A percentile compares a stretch with the other conserved stretches of the same genome.
phyloP scores from a whole-genome alignment of 345 rosid genomes.

The Pistacia integerrima region DNA sequence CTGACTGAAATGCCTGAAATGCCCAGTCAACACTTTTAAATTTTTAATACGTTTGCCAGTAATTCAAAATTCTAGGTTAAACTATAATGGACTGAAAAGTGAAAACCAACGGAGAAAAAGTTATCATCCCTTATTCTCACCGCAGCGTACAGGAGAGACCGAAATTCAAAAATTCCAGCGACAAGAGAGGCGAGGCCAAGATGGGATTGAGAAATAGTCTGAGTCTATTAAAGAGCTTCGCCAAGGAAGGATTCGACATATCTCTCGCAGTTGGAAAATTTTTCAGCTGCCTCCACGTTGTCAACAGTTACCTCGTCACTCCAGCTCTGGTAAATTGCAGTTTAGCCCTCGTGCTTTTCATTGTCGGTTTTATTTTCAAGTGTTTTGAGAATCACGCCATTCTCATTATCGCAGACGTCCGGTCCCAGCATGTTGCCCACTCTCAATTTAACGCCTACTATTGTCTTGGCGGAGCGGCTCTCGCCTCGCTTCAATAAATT shows the following conservation, averaged over 20 bases:
- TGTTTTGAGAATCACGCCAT: conserved; percentile 3
- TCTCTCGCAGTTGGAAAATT: conserved; percentile 28
- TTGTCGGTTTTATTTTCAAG: not conserved
- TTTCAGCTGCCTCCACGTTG: conserved; percentile 54
- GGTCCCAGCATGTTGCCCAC: conserved; percentile 91
- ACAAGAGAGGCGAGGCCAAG: not conserved
- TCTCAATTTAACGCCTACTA: conserved; percentile 45
- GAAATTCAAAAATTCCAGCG: too few relatives aligned
- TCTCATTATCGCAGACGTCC: conserved; percentile 32
- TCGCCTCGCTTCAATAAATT: conserved; percentile 47
- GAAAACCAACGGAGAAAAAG: too few relatives aligned
- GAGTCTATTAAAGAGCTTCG: not conserved
- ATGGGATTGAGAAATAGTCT: not conserved
- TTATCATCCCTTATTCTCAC: too few relatives aligned
- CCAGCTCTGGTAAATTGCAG: conserved; percentile 36
- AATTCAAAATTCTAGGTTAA: too few relatives aligned
- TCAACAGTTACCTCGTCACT: conserved; percentile 47
- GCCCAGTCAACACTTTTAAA: too few relatives aligned
- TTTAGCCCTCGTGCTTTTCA: too few relatives aligned
- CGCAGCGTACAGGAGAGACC: too few relatives aligned
- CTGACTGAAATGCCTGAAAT: too few relatives aligned
- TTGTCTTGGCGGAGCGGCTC: conserved; percentile 57
- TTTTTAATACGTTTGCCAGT: too few relatives aligned
- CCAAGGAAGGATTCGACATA: conserved; percentile 25
- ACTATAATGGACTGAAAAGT: too few relatives aligned